Base-by-base conservation (phyloP, 352 stramenopile genomes). In the Phytophthora pistaciae region DNA sequence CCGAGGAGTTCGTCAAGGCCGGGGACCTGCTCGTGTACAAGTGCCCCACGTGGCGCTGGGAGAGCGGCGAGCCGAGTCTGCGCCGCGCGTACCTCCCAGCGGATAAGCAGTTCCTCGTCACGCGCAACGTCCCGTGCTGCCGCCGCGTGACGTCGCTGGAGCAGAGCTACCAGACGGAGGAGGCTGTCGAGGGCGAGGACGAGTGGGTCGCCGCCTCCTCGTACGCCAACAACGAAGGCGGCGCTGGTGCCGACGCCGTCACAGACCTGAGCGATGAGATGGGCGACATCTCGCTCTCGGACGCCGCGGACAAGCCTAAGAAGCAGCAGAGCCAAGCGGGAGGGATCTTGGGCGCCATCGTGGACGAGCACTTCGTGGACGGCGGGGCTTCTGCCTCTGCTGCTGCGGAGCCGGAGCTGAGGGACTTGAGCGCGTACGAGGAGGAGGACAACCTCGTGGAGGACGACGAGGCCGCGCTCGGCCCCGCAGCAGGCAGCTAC, bases 11-110 rank as follows among this genome's bases (percentile, higher is more conserved):
- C 79, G 93, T 99, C 23, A 79, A 80, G 38, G 96, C 96, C 6
- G 96, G 97, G 6, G 97, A 99, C 69, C 84, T 99, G 83, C 83
- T 99, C 1, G 96, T 99, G 46, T 98, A 97, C 85, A 98, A 97
- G 70, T 99, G 96, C 69, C 97, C 97, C 10, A 99, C 97, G 46
- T 99, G 97, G 97, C 82, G 83, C 52, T 99, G 97, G 89, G 88
- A 94, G 53, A 91, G 81, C 62, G 91, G 88, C 29, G 87, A 97
- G 16, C 68, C 82, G 21, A 79, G 64, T 56, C 68, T 79, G 21
- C 72, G 78, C 27, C 85, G 90, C 49, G 16, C 87, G 38, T 96
- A 94, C 62, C 64, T 97, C 8, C 91, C 91, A 2, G 74, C 66
- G 5, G 83, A 95, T 74, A 97, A 97, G 77, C 91, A 97, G 77